Conservation (phyloP, 768 basidiomycete species). For the Lentinula guzmanii region DNA sequence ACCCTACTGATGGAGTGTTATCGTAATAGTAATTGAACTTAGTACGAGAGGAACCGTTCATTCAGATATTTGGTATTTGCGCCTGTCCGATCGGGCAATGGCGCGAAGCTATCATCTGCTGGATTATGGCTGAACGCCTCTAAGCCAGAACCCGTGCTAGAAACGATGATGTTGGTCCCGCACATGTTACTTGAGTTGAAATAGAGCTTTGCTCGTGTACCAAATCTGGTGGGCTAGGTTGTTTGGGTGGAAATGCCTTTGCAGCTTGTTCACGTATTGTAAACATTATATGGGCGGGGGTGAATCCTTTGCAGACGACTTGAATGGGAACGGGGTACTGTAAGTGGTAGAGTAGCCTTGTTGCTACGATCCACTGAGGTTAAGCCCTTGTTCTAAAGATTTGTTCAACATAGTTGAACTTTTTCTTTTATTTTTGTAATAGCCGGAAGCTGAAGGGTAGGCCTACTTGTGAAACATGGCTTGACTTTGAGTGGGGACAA, state of each 20-base stretch:
- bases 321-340: constrained; percentile 71
- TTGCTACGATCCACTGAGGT: constrained; percentile 75
- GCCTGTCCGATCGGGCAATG: constrained; percentile 74
- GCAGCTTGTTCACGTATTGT: constrained; percentile 48
- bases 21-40: constrained; percentile 68
- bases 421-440: constrained; percentile 26
- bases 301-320: constrained; percentile 79
- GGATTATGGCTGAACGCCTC: constrained; percentile 84
- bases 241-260: constrained; percentile 47
- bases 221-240: constrained; percentile 52
- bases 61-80: constrained; percentile 71
- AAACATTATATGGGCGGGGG: constrained; percentile 64
- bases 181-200: constrained; percentile 56
- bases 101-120: constrained; percentile 76
- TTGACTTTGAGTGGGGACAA: no score
- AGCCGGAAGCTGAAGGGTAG: constrained; percentile 34
- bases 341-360: constrained; percentile 77
- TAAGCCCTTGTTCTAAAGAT: constrained; percentile 69
- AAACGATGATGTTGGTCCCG: constrained; percentile 67
- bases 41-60: constrained; percentile 33
- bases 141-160: constrained; percentile 79
- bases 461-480: constrained; percentile 13
- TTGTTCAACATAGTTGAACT: constrained; percentile 50
- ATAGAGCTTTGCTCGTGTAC: constrained; percentile 70
- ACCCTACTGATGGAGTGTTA: constrained; percentile 74